Evolutionary conservation across 768 basidiomycete species (phyloP).

Genomic region (Termitomyces sp.): DNA sequence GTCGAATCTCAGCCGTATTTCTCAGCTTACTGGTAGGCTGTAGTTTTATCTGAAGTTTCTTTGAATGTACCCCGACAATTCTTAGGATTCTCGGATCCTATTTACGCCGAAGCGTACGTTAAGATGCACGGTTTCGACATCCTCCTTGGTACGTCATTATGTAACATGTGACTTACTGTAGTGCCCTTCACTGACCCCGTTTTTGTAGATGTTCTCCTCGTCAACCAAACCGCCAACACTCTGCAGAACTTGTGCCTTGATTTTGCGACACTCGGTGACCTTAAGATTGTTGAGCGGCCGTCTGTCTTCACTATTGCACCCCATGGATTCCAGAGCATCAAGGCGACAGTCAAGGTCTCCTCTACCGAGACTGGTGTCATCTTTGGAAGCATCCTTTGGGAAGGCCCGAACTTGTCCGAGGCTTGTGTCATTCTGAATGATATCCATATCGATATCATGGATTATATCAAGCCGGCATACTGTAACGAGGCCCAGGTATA

Average conservation of each 20-base stretch:
- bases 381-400: conserved; percentile 97
- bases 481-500: conserved; percentile 90
- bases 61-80: background rate
- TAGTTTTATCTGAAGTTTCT: background rate
- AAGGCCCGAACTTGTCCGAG: conserved; percentile 82
- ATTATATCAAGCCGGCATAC: conserved; percentile 94
- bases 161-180: background rate
- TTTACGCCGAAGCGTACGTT: conserved; percentile 97
- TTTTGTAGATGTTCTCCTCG: conserved; percentile 79
- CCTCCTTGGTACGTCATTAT: conserved; percentile 58
- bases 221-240: conserved; percentile 93
- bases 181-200: background rate
- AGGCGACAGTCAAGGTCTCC: conserved; percentile 97
- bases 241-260: conserved; percentile 96
- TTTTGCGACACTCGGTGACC: conserved; percentile 94
- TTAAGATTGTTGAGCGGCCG: conserved; percentile 96
- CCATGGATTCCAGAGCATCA: conserved; percentile 97
- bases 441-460: conserved; percentile 98
- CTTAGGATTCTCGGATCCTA: conserved; percentile 92
- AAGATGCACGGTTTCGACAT: conserved; percentile 99
- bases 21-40: conserved; percentile 80
- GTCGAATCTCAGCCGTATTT: conserved; percentile 88
- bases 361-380: conserved; percentile 99
- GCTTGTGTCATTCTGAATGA: conserved; percentile 93
- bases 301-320: conserved; percentile 90